Evolutionary conservation across 768 basidiomycete species (phyloP), one percentile per base, ranked within the genome.

Genomic region (Butyriboletus loyo): DNA sequence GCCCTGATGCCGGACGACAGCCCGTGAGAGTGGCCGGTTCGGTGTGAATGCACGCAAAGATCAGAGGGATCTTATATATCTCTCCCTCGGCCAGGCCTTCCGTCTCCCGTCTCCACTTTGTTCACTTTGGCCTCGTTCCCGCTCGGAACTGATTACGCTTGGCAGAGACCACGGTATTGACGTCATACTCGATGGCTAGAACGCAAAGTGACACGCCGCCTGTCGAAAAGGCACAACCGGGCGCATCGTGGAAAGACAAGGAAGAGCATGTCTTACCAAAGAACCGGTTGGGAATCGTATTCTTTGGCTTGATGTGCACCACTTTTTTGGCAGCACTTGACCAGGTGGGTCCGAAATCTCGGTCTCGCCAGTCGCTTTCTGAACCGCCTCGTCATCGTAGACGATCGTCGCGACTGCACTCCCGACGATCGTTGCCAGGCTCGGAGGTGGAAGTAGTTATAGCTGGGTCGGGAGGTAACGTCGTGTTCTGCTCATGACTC

Each of bases 321-420:
- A 54, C 62, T 0, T 66, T 65, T 41, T 48, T 68, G 55, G 80
- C 81, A 8, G 82, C 83, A 5, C 70, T 86, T 36, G 84, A 86
- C 61, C 83, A 86, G 72, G 84, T 83, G 51, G 30, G 57, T 55
- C 2, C 14, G 7, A 15, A 34, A 9, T 34, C n/a, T 36, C 2
- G 14, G 17, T n/a, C 1, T 31, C 1, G 3, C 10, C n/a, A n/a
- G n/a, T n/a, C n/a, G n/a, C n/a, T n/a, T 13, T 19, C 46, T 37
- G 37, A 44, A 49, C 1, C 0, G 1, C 8, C 1, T 5, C 7
- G 15, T 34, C 9, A 30, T 43, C 9, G 15, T n/a, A 84, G 82
- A 84, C 82, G 15, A 84, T 85, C 52, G 82, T 88, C 11, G 81
- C 86, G 10, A 89, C 87, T 7, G 87, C 87, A n/a, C 69, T 89